Base-by-base conservation (phyloP, 495 filamentous ascomycete genomes). In the Filosporella fistucella region DNA sequence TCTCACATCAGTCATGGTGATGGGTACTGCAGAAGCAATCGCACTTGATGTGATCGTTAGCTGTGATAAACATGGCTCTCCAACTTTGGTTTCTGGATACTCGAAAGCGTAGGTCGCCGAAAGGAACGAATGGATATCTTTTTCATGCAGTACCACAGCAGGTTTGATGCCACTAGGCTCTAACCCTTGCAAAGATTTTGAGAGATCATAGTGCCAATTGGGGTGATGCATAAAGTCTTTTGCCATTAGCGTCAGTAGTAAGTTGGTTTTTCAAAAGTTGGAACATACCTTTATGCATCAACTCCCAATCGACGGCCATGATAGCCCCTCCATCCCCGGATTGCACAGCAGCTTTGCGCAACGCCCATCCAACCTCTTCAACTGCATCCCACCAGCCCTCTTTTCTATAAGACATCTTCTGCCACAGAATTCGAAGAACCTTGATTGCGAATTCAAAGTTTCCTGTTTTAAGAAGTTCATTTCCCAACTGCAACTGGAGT, bases 361-460 rank as follows among this genome's bases (percentile, higher is more conserved):
- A 69, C 9, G 74, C 71, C 84, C 85, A 88, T 44, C 81, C 73
- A 41, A 93, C 71, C 35, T 85, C 81, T 60, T 82, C 80, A 45
- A 88, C 80, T 9, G 90, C 71, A 32, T 75, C 64, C 74, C 84
- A 85, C 93, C 94, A 97, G 14, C 86, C 81, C 54, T 94, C 85
- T 26, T 63, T 66, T 35, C 93, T 78, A 75, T 86, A 95, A 9
- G 75, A 76, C 64, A 88, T 76, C 4, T 69, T 75, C 41, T 81
- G 68, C 90, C 86, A 96, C 0, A 87, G 60, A 5, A 86, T 80
- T 16, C 74, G 67, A 14, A 97, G 70, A 21, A 89, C 66, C 16
- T 76, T 68, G 21, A 89, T 64, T 7, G 88, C 82, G 30, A 83
- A 75, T 5, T 68, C 62, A 82, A 85, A 95, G 21, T 75, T 69